Evolutionary conservation across 139 green algal genomes (phyloP), one percentile per base, ranked within the genome.

Genomic region (Chlorella vulgaris): DNA sequence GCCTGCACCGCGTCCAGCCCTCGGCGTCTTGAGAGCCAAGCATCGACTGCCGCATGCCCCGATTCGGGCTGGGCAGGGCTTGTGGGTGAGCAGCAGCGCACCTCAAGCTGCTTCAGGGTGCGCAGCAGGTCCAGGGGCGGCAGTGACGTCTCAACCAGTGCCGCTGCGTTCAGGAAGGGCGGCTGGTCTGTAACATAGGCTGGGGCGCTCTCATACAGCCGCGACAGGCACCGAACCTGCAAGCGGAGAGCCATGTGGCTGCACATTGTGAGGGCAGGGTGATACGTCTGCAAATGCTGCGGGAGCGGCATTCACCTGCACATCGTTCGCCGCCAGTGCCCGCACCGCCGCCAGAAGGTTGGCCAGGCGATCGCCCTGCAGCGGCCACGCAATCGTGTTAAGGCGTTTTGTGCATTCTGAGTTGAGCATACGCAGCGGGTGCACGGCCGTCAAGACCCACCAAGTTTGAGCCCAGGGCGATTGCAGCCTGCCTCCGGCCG

Each of bases 131-230:
- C 65, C 1, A 87, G 69, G 0, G 93, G 91, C 22, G 76, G 36
- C 63, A 96, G 86, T n/a, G 47, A 6, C 1, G 94, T 97, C 21
- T 75, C 53, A 0, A 88, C 91, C 31, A 93, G 80, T 6, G 97
- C 70, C 0, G 95, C 95, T 7, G 91, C 92, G 68, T 98, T 99
- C 0, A 99, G 78, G 83, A 98, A 99, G 21, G 81, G 31, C 1
- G 91, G 89, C 86, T 99, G 96, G 61, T 98, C 90, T 4, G 86
- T 91, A 21, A 98, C 90, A 78, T 96, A 94, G 33, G 88, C 88
- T 2, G 96, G 88, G 0, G 90, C 84, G 35, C 87, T 98, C 88
- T 98, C 93, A 83, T 98, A 99, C 39, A 99, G 86, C 43, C 87
- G 58, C 0, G 93, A 96, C 81, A 91, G 80, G 19, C 88, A 81